These are phyloP conservation scores for Leishmania turanica DNA, from an alignment of 208 protist species.

Conservation along the genomic window DNA sequence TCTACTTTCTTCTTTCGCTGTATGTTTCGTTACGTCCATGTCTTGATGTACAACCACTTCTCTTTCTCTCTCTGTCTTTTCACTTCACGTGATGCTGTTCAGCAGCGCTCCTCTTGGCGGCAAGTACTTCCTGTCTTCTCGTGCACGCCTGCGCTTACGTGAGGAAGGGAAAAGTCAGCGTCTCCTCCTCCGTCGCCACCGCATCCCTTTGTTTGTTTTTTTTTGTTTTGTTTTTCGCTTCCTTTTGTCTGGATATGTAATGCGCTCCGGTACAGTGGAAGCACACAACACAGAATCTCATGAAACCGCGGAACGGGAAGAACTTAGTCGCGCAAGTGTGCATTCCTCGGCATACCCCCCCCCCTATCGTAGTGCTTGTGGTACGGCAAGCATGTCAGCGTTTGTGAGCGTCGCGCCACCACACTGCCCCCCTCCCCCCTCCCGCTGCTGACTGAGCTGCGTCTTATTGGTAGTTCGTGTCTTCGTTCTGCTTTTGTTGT, in stretches of 20 bases:
- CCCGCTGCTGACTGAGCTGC: not conserved
- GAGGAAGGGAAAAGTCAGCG: not conserved
- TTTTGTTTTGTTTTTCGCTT: not conserved
- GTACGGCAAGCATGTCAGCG: not conserved
- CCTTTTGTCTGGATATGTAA: not conserved
- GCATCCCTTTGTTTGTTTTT: not conserved
- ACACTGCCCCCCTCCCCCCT: no score
- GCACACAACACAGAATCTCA: not conserved
- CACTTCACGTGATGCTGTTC: not conserved
- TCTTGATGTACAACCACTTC: constrained; percentile 4
- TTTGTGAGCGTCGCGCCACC: not conserved
- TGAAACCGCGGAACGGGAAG: not conserved
- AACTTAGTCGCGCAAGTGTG: not conserved
- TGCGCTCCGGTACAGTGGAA: not conserved
- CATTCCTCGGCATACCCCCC: not conserved
- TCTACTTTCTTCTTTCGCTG: not conserved
- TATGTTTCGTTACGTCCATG: not conserved
- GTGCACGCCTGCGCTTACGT: not conserved
- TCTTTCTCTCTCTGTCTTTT: not conserved
- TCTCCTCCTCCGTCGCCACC: not conserved
- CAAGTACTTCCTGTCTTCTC: not conserved
- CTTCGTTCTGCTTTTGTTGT: no score
- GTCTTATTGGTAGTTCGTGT: not conserved
- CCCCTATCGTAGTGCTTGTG: not conserved
- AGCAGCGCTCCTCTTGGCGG: not conserved